These are phyloP conservation scores for Citrus sinensis DNA, from an alignment of 345 rosid species.

Conservation along the genomic window DNA sequence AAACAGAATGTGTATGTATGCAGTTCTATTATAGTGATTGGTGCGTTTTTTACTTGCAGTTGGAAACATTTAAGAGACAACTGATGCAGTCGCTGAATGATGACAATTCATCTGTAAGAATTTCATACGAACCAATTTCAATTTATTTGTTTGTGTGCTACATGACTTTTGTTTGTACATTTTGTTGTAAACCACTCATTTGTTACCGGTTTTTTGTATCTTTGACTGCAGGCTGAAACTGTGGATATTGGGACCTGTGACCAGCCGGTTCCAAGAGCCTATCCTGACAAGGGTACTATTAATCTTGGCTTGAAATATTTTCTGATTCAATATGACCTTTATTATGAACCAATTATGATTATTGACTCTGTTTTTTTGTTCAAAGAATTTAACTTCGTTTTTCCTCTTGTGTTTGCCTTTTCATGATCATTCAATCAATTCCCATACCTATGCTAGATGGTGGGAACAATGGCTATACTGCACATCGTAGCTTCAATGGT, in stretches of 20 bases:
- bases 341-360: background rate
- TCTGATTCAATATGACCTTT: background rate
- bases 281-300: conserved; percentile 51
- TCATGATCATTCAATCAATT: background rate
- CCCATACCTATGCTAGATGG: conserved; percentile 36
- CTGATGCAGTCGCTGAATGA: conserved; percentile 86
- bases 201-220: conserved; percentile 5
- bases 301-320: conserved; percentile 6
- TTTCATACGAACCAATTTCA: background rate
- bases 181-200: background rate
- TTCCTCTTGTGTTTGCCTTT: background rate
- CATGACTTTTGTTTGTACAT: background rate
- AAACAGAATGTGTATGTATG: background rate
- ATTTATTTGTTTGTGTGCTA: background rate
- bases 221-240: conserved; percentile 50
- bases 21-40: background rate
- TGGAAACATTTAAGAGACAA: conserved; percentile 90
- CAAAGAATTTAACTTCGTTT: background rate
- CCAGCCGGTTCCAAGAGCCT: conserved; percentile 55
- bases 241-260: conserved; percentile 65
- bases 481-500: conserved; percentile 35
- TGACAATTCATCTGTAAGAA: conserved; percentile 67
- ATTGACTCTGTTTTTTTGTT: conserved; percentile 1
- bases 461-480: conserved; percentile 39
- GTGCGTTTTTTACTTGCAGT: conserved; percentile 32